phyloP scores from a whole-genome alignment of 129 eudicot genomes.

The Flaveria bidentis region DNA sequence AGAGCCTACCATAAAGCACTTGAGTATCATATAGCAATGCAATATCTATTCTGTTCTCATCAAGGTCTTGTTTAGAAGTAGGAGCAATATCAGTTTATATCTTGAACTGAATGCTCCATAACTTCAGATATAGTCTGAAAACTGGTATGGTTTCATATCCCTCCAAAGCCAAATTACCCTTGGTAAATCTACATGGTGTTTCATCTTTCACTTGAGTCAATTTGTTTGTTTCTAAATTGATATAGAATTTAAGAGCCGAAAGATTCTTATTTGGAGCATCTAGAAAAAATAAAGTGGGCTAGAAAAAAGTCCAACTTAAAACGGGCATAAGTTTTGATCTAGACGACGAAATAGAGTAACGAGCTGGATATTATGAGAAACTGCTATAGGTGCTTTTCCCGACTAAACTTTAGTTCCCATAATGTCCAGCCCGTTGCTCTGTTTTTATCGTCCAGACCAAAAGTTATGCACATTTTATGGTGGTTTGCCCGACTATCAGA shows the following conservation, averaged over 20 bases:
- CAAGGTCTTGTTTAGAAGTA: neutral
- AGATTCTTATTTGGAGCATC: neutral
- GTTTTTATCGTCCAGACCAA: too few relatives aligned
- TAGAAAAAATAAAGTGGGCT: neutral
- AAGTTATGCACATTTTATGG: too few relatives aligned
- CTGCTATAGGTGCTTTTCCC: neutral
- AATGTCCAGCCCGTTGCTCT: too few relatives aligned
- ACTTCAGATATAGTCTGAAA: too few relatives aligned
- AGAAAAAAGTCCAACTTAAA: neutral
- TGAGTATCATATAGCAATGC: constrained; percentile 1
- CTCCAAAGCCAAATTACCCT: constrained; percentile 11
- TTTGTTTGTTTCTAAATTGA: constrained; percentile 1
- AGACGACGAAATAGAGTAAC: neutral
- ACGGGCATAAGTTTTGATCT: neutral
- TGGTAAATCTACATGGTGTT: neutral
- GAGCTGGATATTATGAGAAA: neutral
- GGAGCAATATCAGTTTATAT: neutral
- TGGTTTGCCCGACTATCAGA: neutral
- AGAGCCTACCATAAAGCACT: neutral
- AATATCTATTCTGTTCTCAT: constrained; percentile 3
- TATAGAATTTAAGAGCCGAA: neutral
- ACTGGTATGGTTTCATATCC: neutral
- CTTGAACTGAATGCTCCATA: neutral
- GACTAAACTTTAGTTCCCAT: too few relatives aligned
- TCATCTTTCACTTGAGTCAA: constrained; percentile 4